These are phyloP conservation scores for Chrysopogon serrulatus DNA, from an alignment of 176 grass and related monocot species.

Conservation along the genomic window DNA sequence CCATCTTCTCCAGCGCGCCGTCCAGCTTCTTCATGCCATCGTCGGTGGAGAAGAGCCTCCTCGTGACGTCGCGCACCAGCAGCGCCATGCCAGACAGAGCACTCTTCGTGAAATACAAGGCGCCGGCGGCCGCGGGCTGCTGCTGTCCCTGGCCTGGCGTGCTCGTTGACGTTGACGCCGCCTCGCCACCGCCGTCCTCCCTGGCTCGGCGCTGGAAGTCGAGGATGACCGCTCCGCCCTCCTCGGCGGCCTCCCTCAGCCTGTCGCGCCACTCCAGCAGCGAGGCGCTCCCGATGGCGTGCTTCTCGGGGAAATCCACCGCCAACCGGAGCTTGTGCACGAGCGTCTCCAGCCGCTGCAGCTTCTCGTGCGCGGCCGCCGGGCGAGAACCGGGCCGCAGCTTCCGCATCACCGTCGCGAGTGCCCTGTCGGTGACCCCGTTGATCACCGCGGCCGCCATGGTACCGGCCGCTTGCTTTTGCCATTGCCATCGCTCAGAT, in stretches of 20 bases:
- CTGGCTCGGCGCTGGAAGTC: not conserved
- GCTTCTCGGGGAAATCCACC: not conserved
- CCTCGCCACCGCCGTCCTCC: not conserved
- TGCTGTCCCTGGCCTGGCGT: not conserved
- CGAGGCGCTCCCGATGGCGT: not conserved
- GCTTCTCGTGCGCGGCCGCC: not conserved
- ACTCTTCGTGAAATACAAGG: not conserved
- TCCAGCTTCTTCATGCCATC: not conserved
- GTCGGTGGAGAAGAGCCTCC: not conserved
- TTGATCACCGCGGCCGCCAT: not conserved
- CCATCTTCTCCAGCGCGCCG: not conserved
- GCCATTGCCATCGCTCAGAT: not conserved
- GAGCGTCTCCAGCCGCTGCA: constrained; percentile 14
- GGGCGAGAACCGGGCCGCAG: not conserved
- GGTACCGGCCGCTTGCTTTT: not conserved
- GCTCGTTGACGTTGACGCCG: not conserved
- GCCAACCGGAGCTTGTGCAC: not conserved
- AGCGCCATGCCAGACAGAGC: not conserved
- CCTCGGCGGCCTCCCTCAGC: not conserved
- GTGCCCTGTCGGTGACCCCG: not conserved
- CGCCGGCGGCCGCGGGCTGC: not conserved
- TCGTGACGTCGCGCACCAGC: not conserved
- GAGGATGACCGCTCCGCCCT: not conserved
- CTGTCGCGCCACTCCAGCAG: constrained; percentile 16
- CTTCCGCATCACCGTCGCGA: not conserved